Conservation (phyloP, 768 basidiomycete species). For the Mycena pura region DNA sequence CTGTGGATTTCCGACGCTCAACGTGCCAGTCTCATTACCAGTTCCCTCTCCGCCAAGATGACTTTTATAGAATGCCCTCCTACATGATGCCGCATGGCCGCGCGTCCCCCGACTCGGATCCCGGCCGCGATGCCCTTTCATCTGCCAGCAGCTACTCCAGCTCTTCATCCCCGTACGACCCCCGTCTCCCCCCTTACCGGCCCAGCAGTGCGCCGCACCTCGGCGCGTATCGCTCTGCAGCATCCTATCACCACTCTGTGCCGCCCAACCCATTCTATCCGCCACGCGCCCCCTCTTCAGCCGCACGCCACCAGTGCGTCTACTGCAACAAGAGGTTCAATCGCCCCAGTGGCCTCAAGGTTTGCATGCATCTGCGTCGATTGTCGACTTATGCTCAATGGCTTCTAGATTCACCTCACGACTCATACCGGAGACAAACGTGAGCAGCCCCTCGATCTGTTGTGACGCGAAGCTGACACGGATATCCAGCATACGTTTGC, state of each 20-base stretch:
- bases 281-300: slow-evolving; percentile 27
- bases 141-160: slow-evolving; percentile 29
- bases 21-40: too few species aligned
- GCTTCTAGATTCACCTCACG: slow-evolving; percentile 67
- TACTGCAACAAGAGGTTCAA: slow-evolving; percentile 67
- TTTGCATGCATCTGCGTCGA: slow-evolving; percentile 32
- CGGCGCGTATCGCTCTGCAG: slow-evolving; percentile 21
- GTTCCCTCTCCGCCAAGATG: slow-evolving; percentile 5
- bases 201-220: slow-evolving; percentile 28
- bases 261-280: slow-evolving; percentile 23
- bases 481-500: slow-evolving; percentile 59
- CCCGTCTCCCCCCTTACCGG: slow-evolving; percentile 19
- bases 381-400: slow-evolving; percentile 61
- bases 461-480: slow-evolving; percentile 10
- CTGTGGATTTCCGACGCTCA: too few species aligned
- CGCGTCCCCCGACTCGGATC: slow-evolving; percentile 22
- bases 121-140: slow-evolving; percentile 21
- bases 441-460: slow-evolving; percentile 42
- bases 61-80: slow-evolving; percentile 13
- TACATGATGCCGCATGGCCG: slow-evolving; percentile 23
- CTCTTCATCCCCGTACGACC: slow-evolving; percentile 24
- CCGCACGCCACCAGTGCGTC: slow-evolving; percentile 55
- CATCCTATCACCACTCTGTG: slow-evolving; percentile 16
- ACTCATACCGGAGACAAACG: slow-evolving; percentile 70
- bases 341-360: slow-evolving; percentile 66